A percentile compares a stretch with the other conserved stretches of the same genome.
These are phyloP conservation scores for Nepenthes alata DNA, from an alignment of 179 eudicot species.

Conservation along the genomic window DNA sequence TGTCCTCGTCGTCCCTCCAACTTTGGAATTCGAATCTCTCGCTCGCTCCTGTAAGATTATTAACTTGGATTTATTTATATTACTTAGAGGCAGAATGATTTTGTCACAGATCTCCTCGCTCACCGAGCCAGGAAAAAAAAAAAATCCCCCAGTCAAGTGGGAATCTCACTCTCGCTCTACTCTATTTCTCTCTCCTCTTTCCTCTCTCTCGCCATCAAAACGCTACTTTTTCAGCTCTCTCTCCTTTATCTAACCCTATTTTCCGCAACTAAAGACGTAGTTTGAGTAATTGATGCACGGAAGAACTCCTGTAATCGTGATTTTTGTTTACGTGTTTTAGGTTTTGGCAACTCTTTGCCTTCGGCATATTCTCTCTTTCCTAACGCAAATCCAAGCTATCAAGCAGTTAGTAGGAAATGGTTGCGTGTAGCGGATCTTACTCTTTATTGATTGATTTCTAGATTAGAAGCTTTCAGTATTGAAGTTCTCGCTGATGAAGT, in stretches of 20 bases:
- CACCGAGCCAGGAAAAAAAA: too few relatives aligned
- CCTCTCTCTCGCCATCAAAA: background rate
- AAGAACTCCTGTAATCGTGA: background rate
- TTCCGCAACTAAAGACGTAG: constrained; percentile 6
- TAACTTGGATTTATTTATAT: too few relatives aligned
- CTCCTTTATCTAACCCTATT: background rate
- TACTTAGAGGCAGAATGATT: too few relatives aligned
- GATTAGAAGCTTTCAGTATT: background rate
- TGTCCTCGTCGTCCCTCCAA: too few relatives aligned
- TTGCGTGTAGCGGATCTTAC: background rate
- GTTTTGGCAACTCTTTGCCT: background rate
- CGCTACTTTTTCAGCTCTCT: background rate
- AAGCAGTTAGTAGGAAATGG: background rate
- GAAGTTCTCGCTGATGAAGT: constrained; percentile 33
- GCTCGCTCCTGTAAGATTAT: too few relatives aligned
- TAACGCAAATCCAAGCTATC: background rate
- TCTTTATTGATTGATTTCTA: background rate
- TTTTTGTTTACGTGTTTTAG: background rate
- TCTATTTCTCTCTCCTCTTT: too few relatives aligned
- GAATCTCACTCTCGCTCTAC: too few relatives aligned
- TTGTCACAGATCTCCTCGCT: too few relatives aligned
- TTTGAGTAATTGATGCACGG: background rate
- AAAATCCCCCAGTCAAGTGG: too few relatives aligned
- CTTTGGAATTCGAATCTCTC: too few relatives aligned
- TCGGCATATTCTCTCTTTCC: background rate